These are phyloP conservation scores for Candida suzukii DNA, from an alignment of 805 yeast genomes.

Conservation along the genomic window DNA sequence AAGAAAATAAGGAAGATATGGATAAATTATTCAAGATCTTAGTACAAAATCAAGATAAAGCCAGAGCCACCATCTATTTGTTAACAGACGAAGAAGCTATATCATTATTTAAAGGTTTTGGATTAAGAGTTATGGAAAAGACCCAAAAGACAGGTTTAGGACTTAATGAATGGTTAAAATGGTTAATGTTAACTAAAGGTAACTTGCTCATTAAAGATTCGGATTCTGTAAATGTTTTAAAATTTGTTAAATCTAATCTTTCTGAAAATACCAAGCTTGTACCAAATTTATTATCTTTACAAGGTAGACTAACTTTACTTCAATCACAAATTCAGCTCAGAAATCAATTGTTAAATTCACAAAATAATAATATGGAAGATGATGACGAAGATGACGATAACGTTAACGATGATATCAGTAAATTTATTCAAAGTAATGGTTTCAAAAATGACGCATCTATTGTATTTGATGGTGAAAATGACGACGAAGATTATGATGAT, in stretches of 20 bases:
- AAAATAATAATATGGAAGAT: slow-evolving; percentile 27
- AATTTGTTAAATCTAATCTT: slow-evolving; percentile 51
- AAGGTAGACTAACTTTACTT: slow-evolving; percentile 78
- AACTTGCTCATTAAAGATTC: slow-evolving; percentile 48
- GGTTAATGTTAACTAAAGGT: slow-evolving; percentile 68
- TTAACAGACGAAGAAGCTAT: slow-evolving; percentile 39
- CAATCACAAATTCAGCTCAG: slow-evolving; percentile 72
- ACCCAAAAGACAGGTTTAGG: slow-evolving; percentile 44
- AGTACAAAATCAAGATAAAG: slow-evolving; percentile 31
- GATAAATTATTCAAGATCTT: slow-evolving; percentile 26
- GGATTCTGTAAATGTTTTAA: slow-evolving; percentile 47
- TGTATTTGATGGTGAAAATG: slow-evolving; percentile 23
- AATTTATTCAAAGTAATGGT: no score
- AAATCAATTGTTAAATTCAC: slow-evolving; percentile 28
- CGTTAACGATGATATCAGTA: not conserved
- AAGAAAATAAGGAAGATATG: slow-evolving; percentile 15
- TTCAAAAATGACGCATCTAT: slow-evolving; percentile 9
- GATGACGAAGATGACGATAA: slow-evolving; percentile 20
- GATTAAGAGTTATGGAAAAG: slow-evolving; percentile 42
- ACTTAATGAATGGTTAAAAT: slow-evolving; percentile 63
- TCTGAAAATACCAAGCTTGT: slow-evolving; percentile 48
- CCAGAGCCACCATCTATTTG: slow-evolving; percentile 47
- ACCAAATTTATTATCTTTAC: slow-evolving; percentile 67
- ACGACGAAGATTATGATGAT: slow-evolving; percentile 15
- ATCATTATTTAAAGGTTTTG: slow-evolving; percentile 37